phyloP scores from a whole-genome alignment of 2,329 filamentous ascomycete species.

The Aspergillus aculeatinus region DNA sequence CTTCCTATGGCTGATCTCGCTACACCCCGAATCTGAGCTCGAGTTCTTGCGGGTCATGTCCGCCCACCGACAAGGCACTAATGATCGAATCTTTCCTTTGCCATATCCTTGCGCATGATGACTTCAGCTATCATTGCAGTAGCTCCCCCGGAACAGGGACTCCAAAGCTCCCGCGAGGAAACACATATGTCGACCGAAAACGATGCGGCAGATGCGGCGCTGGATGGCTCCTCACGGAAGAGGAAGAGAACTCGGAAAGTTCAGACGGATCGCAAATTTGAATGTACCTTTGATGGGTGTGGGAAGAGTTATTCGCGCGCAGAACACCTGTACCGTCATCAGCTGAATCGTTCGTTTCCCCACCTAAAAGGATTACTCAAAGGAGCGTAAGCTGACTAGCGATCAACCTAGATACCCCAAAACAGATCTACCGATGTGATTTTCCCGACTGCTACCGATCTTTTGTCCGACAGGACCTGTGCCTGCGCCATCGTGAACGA shows the following conservation, averaged over 20 bases:
- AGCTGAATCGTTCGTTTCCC: conserved; percentile 74
- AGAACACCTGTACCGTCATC: conserved; percentile 94
- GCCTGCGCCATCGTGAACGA: conserved; percentile 78
- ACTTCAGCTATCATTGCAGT: conserved; percentile 24
- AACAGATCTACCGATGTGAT: conserved; percentile 91
- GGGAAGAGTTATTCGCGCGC: conserved; percentile 96
- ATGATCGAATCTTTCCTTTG: conserved; percentile 12
- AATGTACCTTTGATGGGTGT: conserved; percentile 81
- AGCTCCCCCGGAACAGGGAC: conserved; percentile 16
- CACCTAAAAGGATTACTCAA: background rate
- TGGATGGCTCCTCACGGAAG: conserved; percentile 17
- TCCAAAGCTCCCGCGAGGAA: conserved; percentile 13
- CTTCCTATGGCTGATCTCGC: background rate
- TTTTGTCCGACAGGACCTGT: conserved; percentile 91
- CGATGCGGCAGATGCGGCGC: conserved; percentile 13
- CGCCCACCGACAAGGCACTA: conserved; percentile 2
- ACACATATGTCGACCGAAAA: conserved; percentile 15
- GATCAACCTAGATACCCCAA: conserved; percentile 69
- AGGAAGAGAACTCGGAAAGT: conserved; percentile 44
- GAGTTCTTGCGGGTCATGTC: background rate
- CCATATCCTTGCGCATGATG: conserved; percentile 17
- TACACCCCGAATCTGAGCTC: background rate
- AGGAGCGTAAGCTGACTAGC: conserved; percentile 13
- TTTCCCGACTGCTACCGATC: conserved; percentile 86
- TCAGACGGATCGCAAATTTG: conserved; percentile 58